These are phyloP conservation scores for Kodamaea anthophila DNA, from an alignment of 1,139 yeast species.

Conservation along the genomic window DNA sequence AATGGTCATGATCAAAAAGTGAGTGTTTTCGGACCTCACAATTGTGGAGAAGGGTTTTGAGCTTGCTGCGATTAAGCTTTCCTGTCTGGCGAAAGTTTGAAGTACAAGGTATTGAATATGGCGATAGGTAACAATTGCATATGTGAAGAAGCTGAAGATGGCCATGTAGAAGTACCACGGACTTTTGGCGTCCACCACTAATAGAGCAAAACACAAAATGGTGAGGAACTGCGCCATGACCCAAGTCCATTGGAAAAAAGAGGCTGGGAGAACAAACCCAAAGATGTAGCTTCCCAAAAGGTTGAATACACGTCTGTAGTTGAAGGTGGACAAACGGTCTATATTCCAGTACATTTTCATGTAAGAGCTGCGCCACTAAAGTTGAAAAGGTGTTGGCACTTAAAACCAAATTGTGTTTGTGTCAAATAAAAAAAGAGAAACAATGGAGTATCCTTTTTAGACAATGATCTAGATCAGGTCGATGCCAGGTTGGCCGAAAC, in stretches of 20 bases:
- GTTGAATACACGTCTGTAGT: too few species aligned
- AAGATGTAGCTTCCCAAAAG: not conserved
- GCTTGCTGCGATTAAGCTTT: not conserved
- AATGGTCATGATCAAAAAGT: conserved; percentile 31
- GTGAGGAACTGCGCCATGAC: conserved; percentile 7
- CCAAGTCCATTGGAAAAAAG: conserved; percentile 9
- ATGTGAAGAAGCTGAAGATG: conserved; percentile 13
- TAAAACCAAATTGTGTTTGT: too few species aligned
- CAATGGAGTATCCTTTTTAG: too few species aligned
- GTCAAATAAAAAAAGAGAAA: too few species aligned
- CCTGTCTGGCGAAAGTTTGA: not conserved
- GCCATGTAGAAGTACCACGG: conserved; percentile 8
- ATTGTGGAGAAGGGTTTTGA: conserved; percentile 22
- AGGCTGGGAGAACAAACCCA: not conserved
- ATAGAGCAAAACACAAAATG: conserved; percentile 6
- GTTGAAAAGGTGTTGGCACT: too few species aligned
- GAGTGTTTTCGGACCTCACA: conserved; percentile 43
- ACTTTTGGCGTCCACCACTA: not conserved
- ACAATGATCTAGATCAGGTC: too few species aligned
- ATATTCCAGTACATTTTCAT: too few species aligned
- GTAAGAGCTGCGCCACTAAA: too few species aligned
- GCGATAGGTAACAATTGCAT: conserved; percentile 17
- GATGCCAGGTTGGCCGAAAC: too few species aligned
- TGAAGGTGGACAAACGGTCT: too few species aligned
- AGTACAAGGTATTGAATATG: conserved; percentile 10